Conservation (phyloP, 1,284 basidiomycete species). For the Porodaedalea pini region DNA sequence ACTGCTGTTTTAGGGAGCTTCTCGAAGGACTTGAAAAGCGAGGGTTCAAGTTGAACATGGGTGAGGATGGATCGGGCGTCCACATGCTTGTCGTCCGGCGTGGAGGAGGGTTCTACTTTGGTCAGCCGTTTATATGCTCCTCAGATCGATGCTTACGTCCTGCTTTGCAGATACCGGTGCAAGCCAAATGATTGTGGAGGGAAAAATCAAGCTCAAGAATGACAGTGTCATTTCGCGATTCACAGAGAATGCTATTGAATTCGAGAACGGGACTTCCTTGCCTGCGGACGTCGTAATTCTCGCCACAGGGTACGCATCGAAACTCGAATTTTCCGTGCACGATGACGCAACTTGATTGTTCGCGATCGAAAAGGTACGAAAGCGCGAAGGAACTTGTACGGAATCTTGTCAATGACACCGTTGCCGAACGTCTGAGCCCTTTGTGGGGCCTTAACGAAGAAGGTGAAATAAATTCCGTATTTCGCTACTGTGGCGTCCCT, state of each 20-base stretch:
- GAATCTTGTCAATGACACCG: constrained; percentile 4
- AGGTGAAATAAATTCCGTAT: constrained; percentile 15
- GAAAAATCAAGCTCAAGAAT: constrained; percentile 31
- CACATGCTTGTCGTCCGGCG: constrained; percentile 32
- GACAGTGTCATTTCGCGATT: constrained; percentile 16
- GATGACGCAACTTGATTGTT: background rate
- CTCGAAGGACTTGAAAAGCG: constrained; percentile 35
- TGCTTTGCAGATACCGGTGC: constrained; percentile 27
- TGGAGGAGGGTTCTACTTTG: constrained; percentile 38
- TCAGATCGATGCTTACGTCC: background rate
- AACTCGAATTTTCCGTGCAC: background rate
- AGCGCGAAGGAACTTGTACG: constrained; percentile 7
- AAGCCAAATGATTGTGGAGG: constrained; percentile 33
- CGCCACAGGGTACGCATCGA: constrained; percentile 22
- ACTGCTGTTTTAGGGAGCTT: constrained; percentile 18
- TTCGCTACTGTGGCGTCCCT: constrained; percentile 12
- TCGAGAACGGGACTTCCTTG: constrained; percentile 21
- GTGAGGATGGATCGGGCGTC: constrained; percentile 34
- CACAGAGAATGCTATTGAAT: constrained; percentile 19
- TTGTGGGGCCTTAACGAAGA: constrained; percentile 16
- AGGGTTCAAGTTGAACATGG: constrained; percentile 36
- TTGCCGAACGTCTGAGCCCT: background rate
- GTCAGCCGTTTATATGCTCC: constrained; percentile 15
- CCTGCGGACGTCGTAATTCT: constrained; percentile 24
- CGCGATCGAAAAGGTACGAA: background rate